Evolutionary conservation across 2,329 filamentous ascomycete genomes (phyloP), one percentile per base, ranked within the genome.

Genomic region (Rhynchosporium secalis): DNA sequence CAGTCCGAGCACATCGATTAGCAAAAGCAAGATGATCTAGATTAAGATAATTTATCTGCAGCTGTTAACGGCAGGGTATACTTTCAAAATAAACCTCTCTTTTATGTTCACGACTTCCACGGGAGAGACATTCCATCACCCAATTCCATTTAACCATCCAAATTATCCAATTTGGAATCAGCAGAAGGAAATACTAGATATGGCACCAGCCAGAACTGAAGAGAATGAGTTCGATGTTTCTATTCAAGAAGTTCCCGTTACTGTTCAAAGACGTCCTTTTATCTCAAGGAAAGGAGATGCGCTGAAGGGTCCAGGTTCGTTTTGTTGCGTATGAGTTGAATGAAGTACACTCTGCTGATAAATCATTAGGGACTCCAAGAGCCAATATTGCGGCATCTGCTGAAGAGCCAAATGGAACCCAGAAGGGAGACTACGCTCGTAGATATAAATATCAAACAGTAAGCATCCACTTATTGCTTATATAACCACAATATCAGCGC

Each of bases 381-480:
- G 78, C 73, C 29, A 79, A 76, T 56, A 62, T 77, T 54, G 78
- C 78, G 20, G 72, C 77, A 2, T 75, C 76, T 8, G 63, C 70
- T 6, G 73, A 78, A 58, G 63, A 67, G 10, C 79, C 79, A 2
- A 63, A 79, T 61, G 79, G 79, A 41, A 81, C 78, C 0, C 72
- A 71, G 0, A 66, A 75, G n/a, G 69, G 71, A 47, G 68, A 73
- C 58, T 80, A 76, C 72, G 72, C 75, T 2, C 62, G 68, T 28
- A 67, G 72, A 0, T 75, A 81, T 65, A 63, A 73, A 0, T 71
- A 79, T 58, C 73, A 79, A 66, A 73, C 69, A 70, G 70, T 56
- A 31, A 29, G 52, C 3, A 15, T 12, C 13, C 33, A 15, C 20
- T 20, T 20, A 20, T 12, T 26, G 13, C 40, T 43, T 13, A 43